Base-by-base conservation (phyloP, 2,329 filamentous ascomycete species). In the Alternaria postmessia region DNA sequence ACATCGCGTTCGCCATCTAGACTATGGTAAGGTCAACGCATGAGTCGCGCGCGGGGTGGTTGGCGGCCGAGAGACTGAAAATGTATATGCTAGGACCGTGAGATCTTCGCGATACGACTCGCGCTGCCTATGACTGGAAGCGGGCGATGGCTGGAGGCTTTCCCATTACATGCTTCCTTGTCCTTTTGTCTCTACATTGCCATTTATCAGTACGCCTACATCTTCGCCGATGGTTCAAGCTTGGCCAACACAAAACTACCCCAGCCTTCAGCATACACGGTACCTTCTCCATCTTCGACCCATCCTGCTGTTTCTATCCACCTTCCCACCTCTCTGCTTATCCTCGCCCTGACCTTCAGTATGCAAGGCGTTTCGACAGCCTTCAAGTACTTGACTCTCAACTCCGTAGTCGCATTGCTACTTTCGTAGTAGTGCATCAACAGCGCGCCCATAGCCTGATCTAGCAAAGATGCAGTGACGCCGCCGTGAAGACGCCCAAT, bases 381-480 rank as follows among this genome's bases (percentile, higher is more conserved):
- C 43, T 64, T 68, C 63, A 68, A 68, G 39, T 71, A 74, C 57
- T 67, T 71, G 18, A 74, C 47, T 8, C 54, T 67, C 43, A 74
- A 42, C 44, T 75, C 67, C 12, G 61, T 61, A 9, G 70, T 75
- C 46, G 66, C 67, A 38, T 56, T 55, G 4, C 51, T 51, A 26
- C 62, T 62, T 32, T 63, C 55, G 48, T 67, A 69, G 6, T 38
- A 26, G 34, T 66, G 58, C 9, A 56, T 54, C 7, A 73, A 54
- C 41, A 71, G 44, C 8, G 42, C 55, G 18, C 73, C 68, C 68
- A 74, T 74, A n/a, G 65, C 65, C 18, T 73, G 67, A 59, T 74
- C 72, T 6, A 75, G 55, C 22, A 74, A 41, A 32, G 66, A 65
- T 7, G 71, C 68, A 8, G 64, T 68, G 0, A 73, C 54, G 4